These are phyloP conservation scores for Arthrocladium fulminans DNA, from an alignment of 2,329 filamentous ascomycete species.

Conservation along the genomic window DNA sequence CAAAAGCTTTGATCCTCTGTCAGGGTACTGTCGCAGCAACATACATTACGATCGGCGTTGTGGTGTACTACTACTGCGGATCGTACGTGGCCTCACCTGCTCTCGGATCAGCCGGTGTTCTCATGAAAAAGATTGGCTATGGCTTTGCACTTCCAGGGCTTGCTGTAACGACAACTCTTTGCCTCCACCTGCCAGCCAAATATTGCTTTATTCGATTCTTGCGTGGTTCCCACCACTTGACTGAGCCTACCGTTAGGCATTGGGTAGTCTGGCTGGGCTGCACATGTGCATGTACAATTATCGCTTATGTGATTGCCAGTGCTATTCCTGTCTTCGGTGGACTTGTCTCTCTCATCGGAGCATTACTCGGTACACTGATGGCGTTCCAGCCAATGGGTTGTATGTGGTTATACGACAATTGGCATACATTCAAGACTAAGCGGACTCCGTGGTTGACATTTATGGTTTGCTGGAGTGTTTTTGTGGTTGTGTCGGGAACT, in stretches of 20 bases:
- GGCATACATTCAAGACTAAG: conserved; percentile 26
- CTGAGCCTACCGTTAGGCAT: conserved; percentile 46
- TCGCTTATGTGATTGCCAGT: conserved; percentile 60
- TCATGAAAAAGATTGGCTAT: conserved; percentile 56
- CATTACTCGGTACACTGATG: conserved; percentile 52
- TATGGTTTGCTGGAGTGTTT: conserved; percentile 34
- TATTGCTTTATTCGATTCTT: conserved; percentile 59
- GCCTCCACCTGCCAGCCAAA: conserved; percentile 57
- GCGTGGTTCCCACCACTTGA: conserved; percentile 28
- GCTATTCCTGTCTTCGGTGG: conserved; percentile 61
- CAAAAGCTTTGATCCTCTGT: conserved; percentile 54
- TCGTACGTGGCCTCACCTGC: conserved; percentile 55
- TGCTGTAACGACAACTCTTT: conserved; percentile 61
- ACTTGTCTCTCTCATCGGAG: conserved; percentile 54
- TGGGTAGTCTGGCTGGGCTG: conserved; percentile 53
- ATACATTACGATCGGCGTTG: conserved; percentile 56
- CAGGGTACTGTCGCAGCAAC: conserved; percentile 51
- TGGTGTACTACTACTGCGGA: conserved; percentile 61
- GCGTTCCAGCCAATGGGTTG: conserved; percentile 41
- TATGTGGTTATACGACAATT: conserved; percentile 45
- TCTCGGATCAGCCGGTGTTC: conserved; percentile 50
- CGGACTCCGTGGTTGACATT: conserved; percentile 27
- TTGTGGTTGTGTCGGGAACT: conserved; percentile 36
- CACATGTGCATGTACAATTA: conserved; percentile 46
- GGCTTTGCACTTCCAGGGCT: conserved; percentile 63